These are phyloP conservation scores for Triangularia setosa DNA, from an alignment of 2,329 filamentous ascomycete species.

Conservation along the genomic window DNA sequence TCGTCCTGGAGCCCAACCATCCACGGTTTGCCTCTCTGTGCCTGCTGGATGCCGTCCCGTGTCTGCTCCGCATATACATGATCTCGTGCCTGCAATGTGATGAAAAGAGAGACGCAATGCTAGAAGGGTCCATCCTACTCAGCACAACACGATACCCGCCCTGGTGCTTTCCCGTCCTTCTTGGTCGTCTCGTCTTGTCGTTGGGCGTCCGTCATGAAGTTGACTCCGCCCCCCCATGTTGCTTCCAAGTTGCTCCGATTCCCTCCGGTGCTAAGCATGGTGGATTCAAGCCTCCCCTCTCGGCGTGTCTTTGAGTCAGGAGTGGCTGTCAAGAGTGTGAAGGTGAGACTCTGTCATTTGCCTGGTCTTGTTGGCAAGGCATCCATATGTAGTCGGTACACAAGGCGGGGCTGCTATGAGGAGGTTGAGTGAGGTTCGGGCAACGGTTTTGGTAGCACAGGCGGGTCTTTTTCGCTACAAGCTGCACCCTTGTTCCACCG, in stretches of 20 bases:
- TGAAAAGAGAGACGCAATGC: slow-evolving; percentile 4
- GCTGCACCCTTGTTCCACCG: slow-evolving; percentile 1
- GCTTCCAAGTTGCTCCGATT: neutral
- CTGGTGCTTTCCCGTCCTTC: neutral
- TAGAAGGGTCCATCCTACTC: slow-evolving; percentile 3
- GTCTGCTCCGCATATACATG: slow-evolving; percentile 10
- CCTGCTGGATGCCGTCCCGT: slow-evolving; percentile 5
- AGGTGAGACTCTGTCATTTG: slow-evolving; percentile 3
- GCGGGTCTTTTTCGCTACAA: slow-evolving; percentile 7
- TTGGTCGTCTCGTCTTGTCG: neutral
- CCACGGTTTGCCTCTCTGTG: slow-evolving; percentile 7
- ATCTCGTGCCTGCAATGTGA: neutral
- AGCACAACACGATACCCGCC: neutral
- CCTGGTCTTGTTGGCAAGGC: neutral
- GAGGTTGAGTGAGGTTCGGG: slow-evolving; percentile 6
- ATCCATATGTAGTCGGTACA: slow-evolving; percentile 5
- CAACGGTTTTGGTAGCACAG: slow-evolving; percentile 14
- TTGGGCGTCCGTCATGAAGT: neutral
- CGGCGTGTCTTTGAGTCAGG: slow-evolving; percentile 9
- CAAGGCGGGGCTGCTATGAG: slow-evolving; percentile 7
- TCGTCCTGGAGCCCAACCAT: slow-evolving; percentile 16
- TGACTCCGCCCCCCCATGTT: neutral
- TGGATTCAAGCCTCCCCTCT: neutral
- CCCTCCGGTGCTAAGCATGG: neutral
- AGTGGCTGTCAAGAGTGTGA: slow-evolving; percentile 5